A percentile compares a stretch with the other conserved stretches of the same genome.
phyloP scores from a whole-genome alignment of 495 filamentous ascomycete species.

The Hyphodiscus hymeniophilus region DNA sequence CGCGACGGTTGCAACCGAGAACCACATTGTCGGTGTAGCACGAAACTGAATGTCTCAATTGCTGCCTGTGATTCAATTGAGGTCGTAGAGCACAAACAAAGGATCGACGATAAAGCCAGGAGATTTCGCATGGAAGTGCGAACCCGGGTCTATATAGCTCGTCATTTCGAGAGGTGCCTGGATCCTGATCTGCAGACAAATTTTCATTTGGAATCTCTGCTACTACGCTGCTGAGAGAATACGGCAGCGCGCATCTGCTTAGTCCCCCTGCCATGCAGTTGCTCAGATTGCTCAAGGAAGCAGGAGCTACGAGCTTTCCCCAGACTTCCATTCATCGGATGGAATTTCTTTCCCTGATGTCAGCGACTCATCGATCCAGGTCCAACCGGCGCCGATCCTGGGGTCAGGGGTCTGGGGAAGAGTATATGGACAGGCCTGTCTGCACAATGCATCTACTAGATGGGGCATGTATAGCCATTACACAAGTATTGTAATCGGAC shows the following conservation, averaged over 20 bases:
- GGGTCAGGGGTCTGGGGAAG: background rate
- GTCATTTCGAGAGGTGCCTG: background rate
- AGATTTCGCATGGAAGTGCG: background rate
- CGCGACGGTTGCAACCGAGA: conserved; percentile 12
- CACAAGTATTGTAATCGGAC: too few species aligned
- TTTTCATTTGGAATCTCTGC: background rate
- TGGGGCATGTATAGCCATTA: too few species aligned
- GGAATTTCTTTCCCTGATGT: background rate
- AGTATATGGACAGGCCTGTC: background rate
- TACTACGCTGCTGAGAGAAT: background rate
- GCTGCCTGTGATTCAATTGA: background rate
- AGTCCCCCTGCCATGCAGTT: background rate
- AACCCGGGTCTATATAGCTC: conserved; percentile 1
- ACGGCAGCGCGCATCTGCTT: background rate
- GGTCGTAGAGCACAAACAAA: background rate
- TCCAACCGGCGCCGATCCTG: background rate
- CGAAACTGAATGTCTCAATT: background rate
- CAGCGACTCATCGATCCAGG: too few species aligned
- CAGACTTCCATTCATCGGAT: background rate
- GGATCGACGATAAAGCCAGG: background rate
- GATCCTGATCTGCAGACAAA: background rate
- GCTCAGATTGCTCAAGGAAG: background rate
- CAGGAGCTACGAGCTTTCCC: background rate
- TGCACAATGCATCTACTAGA: too few species aligned
- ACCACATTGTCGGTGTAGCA: conserved; percentile 2